Evolutionary conservation across 2,329 filamentous ascomycete species (phyloP).

Genomic region (Colletotrichum paranaense): DNA sequence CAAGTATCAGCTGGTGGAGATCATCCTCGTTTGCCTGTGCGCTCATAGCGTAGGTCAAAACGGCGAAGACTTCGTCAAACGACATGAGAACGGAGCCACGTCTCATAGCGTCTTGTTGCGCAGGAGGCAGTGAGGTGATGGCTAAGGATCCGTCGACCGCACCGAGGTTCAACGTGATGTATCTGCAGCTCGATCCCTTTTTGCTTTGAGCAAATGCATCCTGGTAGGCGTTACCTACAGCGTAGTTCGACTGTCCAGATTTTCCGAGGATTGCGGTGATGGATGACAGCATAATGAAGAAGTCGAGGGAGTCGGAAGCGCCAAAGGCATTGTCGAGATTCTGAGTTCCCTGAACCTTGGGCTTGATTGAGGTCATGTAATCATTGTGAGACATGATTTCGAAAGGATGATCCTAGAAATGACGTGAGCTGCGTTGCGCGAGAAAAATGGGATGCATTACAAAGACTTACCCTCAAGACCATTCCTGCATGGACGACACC

Average conservation of each 20-base stretch:
- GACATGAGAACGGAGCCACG: conserved; percentile 33
- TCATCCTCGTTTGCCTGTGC: conserved; percentile 34
- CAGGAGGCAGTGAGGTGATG: conserved; percentile 5
- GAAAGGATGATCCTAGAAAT: conserved; percentile 19
- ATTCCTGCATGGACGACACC: conserved; percentile 57
- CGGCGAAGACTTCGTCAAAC: conserved; percentile 39
- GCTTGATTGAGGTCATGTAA: conserved; percentile 8
- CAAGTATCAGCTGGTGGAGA: conserved; percentile 36
- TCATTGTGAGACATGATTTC: not conserved
- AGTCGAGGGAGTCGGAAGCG: conserved; percentile 8
- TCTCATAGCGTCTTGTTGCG: not conserved
- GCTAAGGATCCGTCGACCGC: conserved; percentile 36
- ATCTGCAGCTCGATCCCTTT: conserved; percentile 2
- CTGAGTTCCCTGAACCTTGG: conserved; percentile 20
- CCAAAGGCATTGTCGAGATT: conserved; percentile 9
- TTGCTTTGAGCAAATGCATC: conserved; percentile 39
- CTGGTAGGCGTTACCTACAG: conserved; percentile 46
- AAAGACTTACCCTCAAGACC: conserved; percentile 44
- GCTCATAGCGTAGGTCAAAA: conserved; percentile 39
- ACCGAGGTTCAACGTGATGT: conserved; percentile 39
- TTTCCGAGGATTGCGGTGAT: conserved; percentile 12
- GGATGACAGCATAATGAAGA: conserved; percentile 34
- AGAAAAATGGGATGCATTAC: conserved; percentile 6
- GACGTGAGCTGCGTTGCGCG: not conserved
- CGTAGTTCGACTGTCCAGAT: conserved; percentile 25